phyloP scores from a whole-genome alignment of 2,329 filamentous ascomycete genomes.

The Fusarium vanettenii region DNA sequence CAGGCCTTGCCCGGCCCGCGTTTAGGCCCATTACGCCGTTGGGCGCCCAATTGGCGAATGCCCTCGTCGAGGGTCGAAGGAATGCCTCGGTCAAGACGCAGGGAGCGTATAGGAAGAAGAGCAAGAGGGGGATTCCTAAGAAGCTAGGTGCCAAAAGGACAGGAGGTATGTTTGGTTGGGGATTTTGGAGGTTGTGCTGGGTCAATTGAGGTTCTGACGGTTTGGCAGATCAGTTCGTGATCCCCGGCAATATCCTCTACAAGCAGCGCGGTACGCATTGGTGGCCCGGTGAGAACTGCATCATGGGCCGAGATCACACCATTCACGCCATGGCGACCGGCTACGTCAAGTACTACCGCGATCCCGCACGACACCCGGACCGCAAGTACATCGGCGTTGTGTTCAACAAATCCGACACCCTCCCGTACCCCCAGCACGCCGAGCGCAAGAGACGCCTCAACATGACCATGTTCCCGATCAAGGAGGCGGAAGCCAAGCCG shows the following conservation, averaged over 20 bases:
- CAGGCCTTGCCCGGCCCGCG: conserved; percentile 44
- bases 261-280: conserved; percentile 94
- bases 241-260: conserved; percentile 98
- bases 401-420: conserved; percentile 81
- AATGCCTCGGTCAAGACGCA: conserved; percentile 72
- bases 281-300: conserved; percentile 95
- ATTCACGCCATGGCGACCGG: conserved; percentile 88
- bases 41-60: conserved; percentile 51
- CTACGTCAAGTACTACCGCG: conserved; percentile 97
- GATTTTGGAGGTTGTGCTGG: background rate
- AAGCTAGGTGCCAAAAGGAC: conserved; percentile 95
- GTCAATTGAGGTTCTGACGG: conserved; percentile 24
- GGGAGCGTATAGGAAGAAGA: conserved; percentile 74
- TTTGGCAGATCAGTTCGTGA: conserved; percentile 83
- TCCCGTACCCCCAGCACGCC: conserved; percentile 81
- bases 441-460: conserved; percentile 80
- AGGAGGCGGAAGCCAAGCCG: conserved; percentile 50
- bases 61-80: conserved; percentile 61
- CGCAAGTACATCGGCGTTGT: conserved; percentile 95
- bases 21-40: conserved; percentile 34
- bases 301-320: conserved; percentile 95
- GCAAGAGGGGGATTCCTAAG: conserved; percentile 74
- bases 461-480: conserved; percentile 69
- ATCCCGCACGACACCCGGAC: conserved; percentile 83
- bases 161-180: conserved; percentile 71